A percentile compares a stretch with the other conserved stretches of the same genome.
Conservation (phyloP, 1,284 basidiomycete species). For the Cryptococcus sp. region DNA sequence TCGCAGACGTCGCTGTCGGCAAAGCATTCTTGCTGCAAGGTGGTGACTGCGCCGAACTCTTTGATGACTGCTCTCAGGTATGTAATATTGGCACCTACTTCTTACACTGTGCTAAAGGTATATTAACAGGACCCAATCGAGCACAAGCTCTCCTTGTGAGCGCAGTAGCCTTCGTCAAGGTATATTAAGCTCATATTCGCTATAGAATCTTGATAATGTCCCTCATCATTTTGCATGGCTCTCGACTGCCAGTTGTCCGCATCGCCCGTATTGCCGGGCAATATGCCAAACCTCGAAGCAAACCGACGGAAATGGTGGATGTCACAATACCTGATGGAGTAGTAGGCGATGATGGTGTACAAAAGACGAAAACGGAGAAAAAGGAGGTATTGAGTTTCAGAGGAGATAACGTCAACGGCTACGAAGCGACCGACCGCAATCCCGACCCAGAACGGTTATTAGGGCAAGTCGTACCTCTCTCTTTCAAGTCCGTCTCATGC, state of each 20-base stretch:
- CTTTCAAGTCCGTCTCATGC: not conserved
- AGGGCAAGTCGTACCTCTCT: conserved; percentile 32
- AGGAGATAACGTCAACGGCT: conserved; percentile 96
- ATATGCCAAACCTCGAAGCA: conserved; percentile 94
- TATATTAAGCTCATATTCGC: not conserved
- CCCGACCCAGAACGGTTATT: conserved; percentile 86
- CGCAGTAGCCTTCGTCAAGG: not conserved
- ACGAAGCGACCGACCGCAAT: conserved; percentile 65
- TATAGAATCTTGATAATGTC: conserved; percentile 82
- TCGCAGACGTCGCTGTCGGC: conserved; percentile 76
- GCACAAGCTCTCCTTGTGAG: conserved; percentile 79
- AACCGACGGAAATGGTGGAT: conserved; percentile 69
- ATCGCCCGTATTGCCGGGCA: conserved; percentile 93
- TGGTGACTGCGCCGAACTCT: conserved; percentile 95
- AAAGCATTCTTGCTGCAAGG: conserved; percentile 94
- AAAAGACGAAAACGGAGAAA: conserved; percentile 32
- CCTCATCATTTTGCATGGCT: conserved; percentile 91
- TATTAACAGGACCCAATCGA: conserved; percentile 78
- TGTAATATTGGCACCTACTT: conserved; percentile 30
- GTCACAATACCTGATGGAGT: conserved; percentile 60
- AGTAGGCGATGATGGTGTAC: conserved; percentile 34
- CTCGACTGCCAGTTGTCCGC: conserved; percentile 84
- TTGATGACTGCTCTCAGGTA: conserved; percentile 85
- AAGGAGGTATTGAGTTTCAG: conserved; percentile 57
- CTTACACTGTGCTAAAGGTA: conserved; percentile 2